Base-by-base conservation (phyloP, 257 asterid genomes). In the Asclepias syriaca region DNA sequence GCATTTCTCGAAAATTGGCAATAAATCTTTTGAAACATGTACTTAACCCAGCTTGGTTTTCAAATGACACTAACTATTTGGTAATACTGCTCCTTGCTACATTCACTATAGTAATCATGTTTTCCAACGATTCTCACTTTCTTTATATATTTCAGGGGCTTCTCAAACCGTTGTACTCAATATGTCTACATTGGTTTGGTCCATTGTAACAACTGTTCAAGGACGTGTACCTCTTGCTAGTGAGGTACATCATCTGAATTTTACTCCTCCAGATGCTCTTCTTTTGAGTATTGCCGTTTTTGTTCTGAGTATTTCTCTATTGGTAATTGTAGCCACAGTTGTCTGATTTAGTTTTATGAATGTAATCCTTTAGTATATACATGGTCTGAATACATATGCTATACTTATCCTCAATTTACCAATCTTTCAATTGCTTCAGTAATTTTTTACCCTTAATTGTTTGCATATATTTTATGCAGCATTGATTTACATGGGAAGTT, bases 221-320 rank as follows among this genome's bases (percentile, higher is more conserved):
- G 97, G 97, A 49, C 94, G 96, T 72, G 90, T 90, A 79, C 92
- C 99, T 75, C 84, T 95, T 83, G 99, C 98, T 66, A 91, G 98
- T 61, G 99, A 95, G 99, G 99, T 95, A 89, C 70, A 49, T 71
- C 67, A 57, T 71, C 58, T 75, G 71, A 60, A 65, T 59, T 27
- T 56, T 21, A 13, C 29, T 12, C n/a, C 18, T 34, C 5, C 40
- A 45, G 4, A 29, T 60, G 54, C 39, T 19, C 15, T 29, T 29
- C 46, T 32, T 32, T 3, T 34, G 48, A 5, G 16, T 21, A 61
- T 32, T 56, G 8, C 15, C 6, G 8, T 57, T 34, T 8, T 57
- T 10, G 24, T 5, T 57, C 12, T 11, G 7, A 4, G 58, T 19
- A 18, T 22, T 15, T 57, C 64, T 22, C 27, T 5, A 21, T 2